These are phyloP conservation scores for Talaromyces atroroseus DNA, from an alignment of 2,329 filamentous ascomycete species.

Conservation along the genomic window DNA sequence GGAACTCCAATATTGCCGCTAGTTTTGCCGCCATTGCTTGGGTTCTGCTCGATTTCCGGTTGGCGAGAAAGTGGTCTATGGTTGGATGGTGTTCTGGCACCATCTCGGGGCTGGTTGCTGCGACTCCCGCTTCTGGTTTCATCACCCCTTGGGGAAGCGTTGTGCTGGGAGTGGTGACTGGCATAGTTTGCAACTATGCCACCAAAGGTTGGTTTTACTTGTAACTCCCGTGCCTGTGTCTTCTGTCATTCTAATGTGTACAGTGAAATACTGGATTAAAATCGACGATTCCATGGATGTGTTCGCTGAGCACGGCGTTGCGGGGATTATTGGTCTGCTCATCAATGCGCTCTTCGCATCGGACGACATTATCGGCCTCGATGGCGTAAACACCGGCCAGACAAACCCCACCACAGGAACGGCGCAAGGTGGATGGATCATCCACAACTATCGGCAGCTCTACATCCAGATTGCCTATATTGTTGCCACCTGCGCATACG, in stretches of 20 bases:
- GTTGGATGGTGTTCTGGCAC: conserved; percentile 89
- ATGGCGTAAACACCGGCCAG: conserved; percentile 54
- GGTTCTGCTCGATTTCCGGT: conserved; percentile 91
- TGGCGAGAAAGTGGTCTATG: conserved; percentile 91
- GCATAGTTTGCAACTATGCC: conserved; percentile 71
- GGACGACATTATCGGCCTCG: conserved; percentile 67
- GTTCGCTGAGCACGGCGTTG: conserved; percentile 82
- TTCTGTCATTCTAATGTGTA: conserved; percentile 6
- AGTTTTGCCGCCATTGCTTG: conserved; percentile 89
- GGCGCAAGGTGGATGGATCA: conserved; percentile 61
- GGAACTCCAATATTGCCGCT: conserved; percentile 92
- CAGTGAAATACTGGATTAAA: conserved; percentile 66
- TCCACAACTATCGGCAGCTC: conserved; percentile 64
- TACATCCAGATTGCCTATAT: conserved; percentile 67
- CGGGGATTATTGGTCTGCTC: conserved; percentile 74
- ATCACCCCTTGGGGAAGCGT: conserved; percentile 63
- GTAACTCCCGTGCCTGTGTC: neutral
- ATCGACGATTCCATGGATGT: conserved; percentile 87
- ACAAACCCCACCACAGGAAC: conserved; percentile 36
- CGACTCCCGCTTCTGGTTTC: conserved; percentile 77
- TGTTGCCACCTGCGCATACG: conserved; percentile 59
- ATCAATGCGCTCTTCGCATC: conserved; percentile 73
- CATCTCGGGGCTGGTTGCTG: conserved; percentile 81
- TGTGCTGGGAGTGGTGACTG: conserved; percentile 56
- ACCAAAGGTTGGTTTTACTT: conserved; percentile 67